Conservation (phyloP, 805 yeast species). For the Yamadazyma phyllophila region DNA sequence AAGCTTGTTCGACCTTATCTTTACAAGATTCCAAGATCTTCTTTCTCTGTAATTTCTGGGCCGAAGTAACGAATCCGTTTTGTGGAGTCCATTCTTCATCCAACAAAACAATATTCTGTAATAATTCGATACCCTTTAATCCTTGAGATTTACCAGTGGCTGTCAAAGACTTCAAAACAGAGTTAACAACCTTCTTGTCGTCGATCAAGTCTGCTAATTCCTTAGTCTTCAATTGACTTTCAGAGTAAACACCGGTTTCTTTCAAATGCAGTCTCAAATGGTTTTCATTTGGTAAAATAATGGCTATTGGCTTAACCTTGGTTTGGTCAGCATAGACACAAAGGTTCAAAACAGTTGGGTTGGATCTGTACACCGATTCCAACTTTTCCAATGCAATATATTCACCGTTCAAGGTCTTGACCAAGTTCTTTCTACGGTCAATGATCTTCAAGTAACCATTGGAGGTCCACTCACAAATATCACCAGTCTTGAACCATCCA, state of each 20-base stretch:
- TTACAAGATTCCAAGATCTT: constrained; percentile 73
- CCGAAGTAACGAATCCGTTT: constrained; percentile 89
- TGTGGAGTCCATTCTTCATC: constrained; percentile 98
- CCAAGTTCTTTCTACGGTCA: constrained; percentile 94
- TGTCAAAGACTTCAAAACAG: constrained; percentile 57
- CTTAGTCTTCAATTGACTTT: constrained; percentile 45
- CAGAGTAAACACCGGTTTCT: constrained; percentile 46
- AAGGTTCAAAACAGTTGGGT: constrained; percentile 69
- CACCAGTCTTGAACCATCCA: constrained; percentile 97
- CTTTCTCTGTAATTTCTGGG: constrained; percentile 94
- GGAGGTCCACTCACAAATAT: constrained; percentile 88
- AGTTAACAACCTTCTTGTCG: constrained; percentile 54
- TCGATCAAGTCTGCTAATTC: constrained; percentile 49
- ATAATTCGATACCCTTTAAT: constrained; percentile 78
- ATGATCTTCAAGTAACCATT: constrained; percentile 78
- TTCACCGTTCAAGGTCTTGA: constrained; percentile 95
- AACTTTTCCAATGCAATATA: constrained; percentile 95
- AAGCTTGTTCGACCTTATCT: constrained; percentile 66
- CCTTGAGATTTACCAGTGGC: constrained; percentile 81
- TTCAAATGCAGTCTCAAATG: constrained; percentile 58
- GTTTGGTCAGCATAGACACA: constrained; percentile 90
- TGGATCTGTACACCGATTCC: constrained; percentile 87
- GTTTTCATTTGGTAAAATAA: constrained; percentile 76
- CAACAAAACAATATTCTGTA: constrained; percentile 72
- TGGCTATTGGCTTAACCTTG: constrained; percentile 90